phyloP scores from a whole-genome alignment of 2,329 filamentous ascomycete genomes.

The Ramichloridium luteum region DNA sequence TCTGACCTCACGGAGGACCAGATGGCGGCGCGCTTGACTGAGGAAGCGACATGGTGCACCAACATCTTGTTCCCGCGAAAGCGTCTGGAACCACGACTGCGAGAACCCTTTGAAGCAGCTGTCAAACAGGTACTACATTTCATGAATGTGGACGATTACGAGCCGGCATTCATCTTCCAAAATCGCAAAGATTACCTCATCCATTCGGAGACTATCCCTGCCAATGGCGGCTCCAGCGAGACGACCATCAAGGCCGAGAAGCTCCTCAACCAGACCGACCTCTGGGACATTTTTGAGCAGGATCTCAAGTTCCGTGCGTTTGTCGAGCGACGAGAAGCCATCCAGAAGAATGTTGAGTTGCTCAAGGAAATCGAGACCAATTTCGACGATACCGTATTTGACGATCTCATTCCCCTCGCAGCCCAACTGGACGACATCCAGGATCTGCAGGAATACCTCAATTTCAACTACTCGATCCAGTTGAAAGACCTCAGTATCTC shows the following conservation, averaged over 20 bases:
- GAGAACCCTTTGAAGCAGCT: constrained; percentile 72
- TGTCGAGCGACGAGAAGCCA: constrained; percentile 77
- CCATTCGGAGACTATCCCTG: constrained; percentile 61
- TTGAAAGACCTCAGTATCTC: constrained; percentile 65
- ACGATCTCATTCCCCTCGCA: constrained; percentile 68
- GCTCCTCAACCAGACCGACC: constrained; percentile 77
- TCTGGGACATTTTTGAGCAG: constrained; percentile 90
- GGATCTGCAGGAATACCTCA: constrained; percentile 89
- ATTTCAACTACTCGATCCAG: constrained; percentile 80
- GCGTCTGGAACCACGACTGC: constrained; percentile 53
- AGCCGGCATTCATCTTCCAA: constrained; percentile 95
- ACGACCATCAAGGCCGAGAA: constrained; percentile 71
- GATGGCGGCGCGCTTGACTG: constrained; percentile 48
- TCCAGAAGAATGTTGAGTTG: constrained; percentile 67
- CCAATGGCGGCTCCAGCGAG: constrained; percentile 58
- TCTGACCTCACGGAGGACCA: constrained; percentile 71
- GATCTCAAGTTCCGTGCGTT: constrained; percentile 92
- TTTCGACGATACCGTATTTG: constrained; percentile 61
- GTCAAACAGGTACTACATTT: constrained; percentile 90
- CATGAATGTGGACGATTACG: constrained; percentile 85
- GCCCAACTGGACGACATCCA: constrained; percentile 90
- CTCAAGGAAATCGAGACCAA: constrained; percentile 47
- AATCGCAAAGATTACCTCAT: constrained; percentile 97
- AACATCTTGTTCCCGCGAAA: constrained; percentile 85
- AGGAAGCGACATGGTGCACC: constrained; percentile 86